Base-by-base conservation (phyloP, 2,329 filamentous ascomycete species). In the Monilinia fructicola region DNA sequence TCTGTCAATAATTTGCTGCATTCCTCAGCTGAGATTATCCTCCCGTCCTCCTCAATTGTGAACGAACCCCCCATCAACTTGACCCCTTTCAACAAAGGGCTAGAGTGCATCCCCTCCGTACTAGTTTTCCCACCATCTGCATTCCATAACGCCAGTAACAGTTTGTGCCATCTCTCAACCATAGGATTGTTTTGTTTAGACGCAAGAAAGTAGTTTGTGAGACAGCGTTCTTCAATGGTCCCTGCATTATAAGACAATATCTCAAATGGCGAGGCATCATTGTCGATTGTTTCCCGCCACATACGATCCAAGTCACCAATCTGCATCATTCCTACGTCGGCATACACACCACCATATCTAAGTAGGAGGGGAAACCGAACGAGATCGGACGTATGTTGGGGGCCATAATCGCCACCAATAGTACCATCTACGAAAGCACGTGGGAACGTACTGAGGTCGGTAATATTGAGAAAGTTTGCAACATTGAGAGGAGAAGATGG, bases 331-430 rank as follows among this genome's bases (percentile, higher is more conserved):
- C 85, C 84, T 0, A 84, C 84, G 69, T 87, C 85, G 0, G 83
- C 81, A 70, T 86, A 87, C 0, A 86, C 79, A 38, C 85, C 85
- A 56, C 85, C 85, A 69, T 86, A 84, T 65, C 76, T 79, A 14
- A 85, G 77, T n/a, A 87, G 74, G 16, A 87, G 76, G 3, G 85
- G 85, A 70, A 78, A 86, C 0, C 85, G 81, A 4, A 87, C 82
- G 1, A 88, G 80, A 67, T 88, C 85, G 0, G 84, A 85, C 0
- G 79, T 82, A 71, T 87, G 84, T 71, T 87, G 84, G 3, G 77
- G 75, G 0, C 79, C 80, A 73, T 84, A 85, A 11, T 75, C 75
- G 18, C 85, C 84, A 4, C 76, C 77, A 9, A 87, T 77, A 0
- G 78, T 79, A 9, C 79, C 79, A n/a, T 84, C 77, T 9, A 74